phyloP scores from a whole-genome alignment of 345 rosid species.

The Eucalyptus pauciflora region DNA sequence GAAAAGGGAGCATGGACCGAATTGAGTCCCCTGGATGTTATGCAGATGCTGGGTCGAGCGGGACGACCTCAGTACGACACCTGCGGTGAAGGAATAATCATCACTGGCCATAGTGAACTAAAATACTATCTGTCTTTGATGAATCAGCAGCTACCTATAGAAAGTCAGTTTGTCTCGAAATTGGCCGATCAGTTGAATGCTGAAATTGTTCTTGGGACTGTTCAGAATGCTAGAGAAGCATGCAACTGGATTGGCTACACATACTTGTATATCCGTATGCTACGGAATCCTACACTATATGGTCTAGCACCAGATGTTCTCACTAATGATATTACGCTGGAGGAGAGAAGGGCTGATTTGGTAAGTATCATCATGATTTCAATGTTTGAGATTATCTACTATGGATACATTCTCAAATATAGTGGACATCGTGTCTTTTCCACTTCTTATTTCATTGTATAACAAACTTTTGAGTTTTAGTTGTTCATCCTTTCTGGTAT shows the following conservation, averaged over 20 bases:
- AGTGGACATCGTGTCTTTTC: neutral
- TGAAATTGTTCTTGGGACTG: conserved; percentile 94
- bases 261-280: conserved; percentile 73
- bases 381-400: neutral
- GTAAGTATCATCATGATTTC: conserved; percentile 20
- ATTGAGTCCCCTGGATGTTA: conserved; percentile 86
- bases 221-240: conserved; percentile 95
- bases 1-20: conserved; percentile 99
- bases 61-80: conserved; percentile 97
- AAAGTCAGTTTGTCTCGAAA: conserved; percentile 88
- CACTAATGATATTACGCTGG: conserved; percentile 52
- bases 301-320: conserved; percentile 84
- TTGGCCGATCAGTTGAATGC: conserved; percentile 99
- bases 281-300: conserved; percentile 82
- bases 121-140: conserved; percentile 87
- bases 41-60: conserved; percentile 99
- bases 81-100: conserved; percentile 89
- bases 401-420: neutral
- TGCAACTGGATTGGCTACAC: conserved; percentile 96
- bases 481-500: neutral
- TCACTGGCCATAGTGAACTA: conserved; percentile 87
- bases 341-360: conserved; percentile 97
- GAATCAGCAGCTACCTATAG: conserved; percentile 98
- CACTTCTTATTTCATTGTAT: neutral
- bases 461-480: neutral